Base-by-base conservation (phyloP, 2,329 filamentous ascomycete genomes). In the Calonectria naviculata region DNA sequence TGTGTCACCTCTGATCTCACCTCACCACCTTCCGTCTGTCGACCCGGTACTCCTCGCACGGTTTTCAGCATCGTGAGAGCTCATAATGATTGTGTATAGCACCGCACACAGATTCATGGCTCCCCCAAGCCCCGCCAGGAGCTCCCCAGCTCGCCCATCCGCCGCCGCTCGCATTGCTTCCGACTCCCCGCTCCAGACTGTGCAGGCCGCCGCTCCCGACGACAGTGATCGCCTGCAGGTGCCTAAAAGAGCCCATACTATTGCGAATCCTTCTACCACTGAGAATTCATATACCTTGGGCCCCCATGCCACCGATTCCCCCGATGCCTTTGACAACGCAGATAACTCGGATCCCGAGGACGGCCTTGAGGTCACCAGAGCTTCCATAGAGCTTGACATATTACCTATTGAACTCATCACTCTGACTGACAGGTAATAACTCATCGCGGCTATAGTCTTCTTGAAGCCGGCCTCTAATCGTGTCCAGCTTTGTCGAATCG, bases 361-460 rank as follows among this genome's bases (percentile, higher is more conserved):
- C 65, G 76, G 81, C 29, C 71, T 83, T 6, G 88, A 90, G 71
- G 77, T 82, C 2, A 85, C 86, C 0, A 81, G 89, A 70, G 84
- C 86, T 26, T 91, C 93, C 4, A 89, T 94, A 73, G 92, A 94
- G 68, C 92, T 97, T 73, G 94, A 97, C 78, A 94, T 98, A 79
- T 90, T 99, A 47, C 97, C 97, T 17, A 97, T 98, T 78, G 97
- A 99, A 87, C 90, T 99, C 70, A 89, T 97, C 70, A 97, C 94
- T 82, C 85, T 98, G 80, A 95, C 93, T 24, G 96, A 98, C 83
- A 94, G 94, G 94, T 95, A 86, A 72, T 6, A 5, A 10, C 6
- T 82, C 75, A 46, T 36, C n/a, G 12, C 17, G 58, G 29, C 60
- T 42, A 28, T n/a, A 13, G 36, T 67, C 65, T 31, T 36, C 31